These are phyloP conservation scores for Bruguiera gymnorhiza DNA, from an alignment of 345 rosid species.

Conservation along the genomic window DNA sequence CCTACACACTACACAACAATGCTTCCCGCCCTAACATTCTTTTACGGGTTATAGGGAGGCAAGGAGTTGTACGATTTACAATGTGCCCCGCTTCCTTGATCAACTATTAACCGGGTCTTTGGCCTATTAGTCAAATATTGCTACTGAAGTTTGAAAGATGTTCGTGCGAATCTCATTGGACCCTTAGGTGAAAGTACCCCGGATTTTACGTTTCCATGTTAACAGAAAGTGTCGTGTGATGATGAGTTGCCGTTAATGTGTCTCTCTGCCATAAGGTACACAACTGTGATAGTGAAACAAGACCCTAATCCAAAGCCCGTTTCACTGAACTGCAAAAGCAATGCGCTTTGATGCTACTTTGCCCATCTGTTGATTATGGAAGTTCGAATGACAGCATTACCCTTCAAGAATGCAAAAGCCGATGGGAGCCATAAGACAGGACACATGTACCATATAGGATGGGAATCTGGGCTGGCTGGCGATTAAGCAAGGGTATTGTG, in stretches of 20 bases:
- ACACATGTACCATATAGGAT: background rate
- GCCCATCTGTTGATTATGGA: too few relatives aligned
- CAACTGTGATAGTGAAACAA: background rate
- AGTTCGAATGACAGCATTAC: too few relatives aligned
- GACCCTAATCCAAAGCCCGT: background rate
- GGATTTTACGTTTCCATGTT: conserved; percentile 31
- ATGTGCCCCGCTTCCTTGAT: background rate
- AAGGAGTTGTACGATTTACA: background rate
- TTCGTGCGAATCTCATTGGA: background rate
- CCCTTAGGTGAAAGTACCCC: conserved; percentile 15
- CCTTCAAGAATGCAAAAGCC: too few relatives aligned
- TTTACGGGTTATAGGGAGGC: conserved; percentile 18
- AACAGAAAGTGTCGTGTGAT: conserved; percentile 22
- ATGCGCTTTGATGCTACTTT: too few relatives aligned
- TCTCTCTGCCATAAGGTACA: background rate
- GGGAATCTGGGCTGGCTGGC: conserved; percentile 13
- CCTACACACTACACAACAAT: background rate
- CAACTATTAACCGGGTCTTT: conserved; percentile 1
- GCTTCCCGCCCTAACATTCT: conserved; percentile 30
- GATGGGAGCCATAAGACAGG: conserved; percentile 1
- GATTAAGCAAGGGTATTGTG: background rate
- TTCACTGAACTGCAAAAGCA: background rate
- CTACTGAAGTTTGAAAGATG: background rate
- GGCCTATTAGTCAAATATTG: conserved; percentile 20
- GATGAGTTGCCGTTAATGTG: conserved; percentile 15